Conservation (phyloP, 2,329 filamentous ascomycete species). For the Alternaria brassicicola region DNA sequence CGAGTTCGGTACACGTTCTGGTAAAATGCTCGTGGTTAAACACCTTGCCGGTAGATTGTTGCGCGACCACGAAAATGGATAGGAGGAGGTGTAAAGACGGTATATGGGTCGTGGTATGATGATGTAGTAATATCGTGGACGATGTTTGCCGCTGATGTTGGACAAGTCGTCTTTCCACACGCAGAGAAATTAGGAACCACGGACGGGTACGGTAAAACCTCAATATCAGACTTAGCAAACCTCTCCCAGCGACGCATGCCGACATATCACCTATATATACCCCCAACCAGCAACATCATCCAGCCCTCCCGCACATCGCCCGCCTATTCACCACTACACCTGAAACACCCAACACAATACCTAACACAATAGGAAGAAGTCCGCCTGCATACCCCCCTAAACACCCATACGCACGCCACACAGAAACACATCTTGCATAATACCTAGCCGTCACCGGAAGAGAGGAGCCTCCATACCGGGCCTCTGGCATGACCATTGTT, state of each 20-base stretch:
- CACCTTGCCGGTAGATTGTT: constrained; percentile 26
- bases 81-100: background rate
- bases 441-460: background rate
- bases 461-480: background rate
- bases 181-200: background rate
- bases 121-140: background rate
- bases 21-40: constrained; percentile 24
- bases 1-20: constrained; percentile 17
- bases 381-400: background rate
- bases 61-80: constrained; percentile 11
- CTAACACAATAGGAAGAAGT: constrained; percentile 14
- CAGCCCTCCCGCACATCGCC: constrained; percentile 3
- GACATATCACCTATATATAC: constrained; percentile 3
- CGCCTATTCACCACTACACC: constrained; percentile 23
- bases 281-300: background rate
- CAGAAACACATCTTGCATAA: background rate
- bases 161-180: background rate
- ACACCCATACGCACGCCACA: background rate
- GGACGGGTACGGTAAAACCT: background rate
- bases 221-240: background rate
- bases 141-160: background rate
- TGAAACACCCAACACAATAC: constrained; percentile 35
- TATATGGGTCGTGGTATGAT: background rate
- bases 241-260: background rate
- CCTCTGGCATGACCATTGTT: background rate